These are phyloP conservation scores for Colletotrichum musicola DNA, from an alignment of 2,329 filamentous ascomycete species.

Conservation along the genomic window DNA sequence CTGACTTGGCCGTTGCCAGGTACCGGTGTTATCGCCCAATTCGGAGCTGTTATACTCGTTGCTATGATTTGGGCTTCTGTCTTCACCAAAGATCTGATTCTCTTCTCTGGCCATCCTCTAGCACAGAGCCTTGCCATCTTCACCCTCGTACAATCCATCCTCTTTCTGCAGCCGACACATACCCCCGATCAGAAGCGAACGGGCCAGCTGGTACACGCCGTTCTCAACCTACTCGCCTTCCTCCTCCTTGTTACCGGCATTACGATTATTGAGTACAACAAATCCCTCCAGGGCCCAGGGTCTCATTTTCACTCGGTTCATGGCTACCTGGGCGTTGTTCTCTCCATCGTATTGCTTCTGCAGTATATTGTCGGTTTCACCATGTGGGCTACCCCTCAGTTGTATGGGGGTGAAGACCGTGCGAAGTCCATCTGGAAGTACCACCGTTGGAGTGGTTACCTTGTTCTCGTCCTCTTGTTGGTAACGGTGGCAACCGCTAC, in stretches of 20 bases:
- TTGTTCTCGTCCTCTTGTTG: conserved; percentile 76
- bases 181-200: conserved; percentile 78
- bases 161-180: conserved; percentile 89
- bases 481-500: conserved; percentile 82
- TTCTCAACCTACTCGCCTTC: conserved; percentile 76
- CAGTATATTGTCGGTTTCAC: conserved; percentile 86
- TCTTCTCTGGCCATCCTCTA: conserved; percentile 92
- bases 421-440: conserved; percentile 93
- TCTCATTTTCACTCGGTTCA: conserved; percentile 85
- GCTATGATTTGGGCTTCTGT: conserved; percentile 84
- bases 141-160: conserved; percentile 81
- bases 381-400: conserved; percentile 79
- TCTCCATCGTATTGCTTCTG: conserved; percentile 75
- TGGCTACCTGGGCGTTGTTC: conserved; percentile 83
- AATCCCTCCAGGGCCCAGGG: conserved; percentile 71
- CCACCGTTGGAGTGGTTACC: conserved; percentile 83
- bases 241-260: conserved; percentile 74
- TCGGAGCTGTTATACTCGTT: conserved; percentile 80
- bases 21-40: conserved; percentile 84
- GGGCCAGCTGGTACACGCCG: conserved; percentile 74
- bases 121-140: conserved; percentile 76
- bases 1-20: conserved; percentile 62
- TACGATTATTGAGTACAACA: conserved; percentile 85
- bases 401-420: conserved; percentile 83
- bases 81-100: conserved; percentile 76